phyloP scores from a whole-genome alignment of 768 basidiomycete species.

The Exidia glandulosa region DNA sequence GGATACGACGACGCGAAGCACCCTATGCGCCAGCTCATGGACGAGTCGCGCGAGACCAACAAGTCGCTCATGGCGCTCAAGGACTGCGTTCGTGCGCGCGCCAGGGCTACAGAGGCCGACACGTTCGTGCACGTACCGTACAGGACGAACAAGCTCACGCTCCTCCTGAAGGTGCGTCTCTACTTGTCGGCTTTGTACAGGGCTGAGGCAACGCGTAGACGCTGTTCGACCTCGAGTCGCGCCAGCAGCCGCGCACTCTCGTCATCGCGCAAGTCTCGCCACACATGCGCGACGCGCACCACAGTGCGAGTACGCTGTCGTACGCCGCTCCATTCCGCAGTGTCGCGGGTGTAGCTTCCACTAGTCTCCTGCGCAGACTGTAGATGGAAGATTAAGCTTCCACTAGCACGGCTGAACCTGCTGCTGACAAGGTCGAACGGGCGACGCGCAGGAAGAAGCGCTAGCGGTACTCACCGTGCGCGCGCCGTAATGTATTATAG shows the following conservation, averaged over 20 bases:
- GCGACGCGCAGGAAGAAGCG: too few relatives aligned
- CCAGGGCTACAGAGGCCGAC: conserved; percentile 24
- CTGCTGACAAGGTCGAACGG: too few relatives aligned
- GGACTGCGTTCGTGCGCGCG: conserved; percentile 27
- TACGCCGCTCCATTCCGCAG: conserved; percentile 26
- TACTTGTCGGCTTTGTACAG: not conserved
- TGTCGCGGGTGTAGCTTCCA: conserved; percentile 16
- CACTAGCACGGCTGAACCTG: too few relatives aligned
- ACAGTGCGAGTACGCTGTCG: conserved; percentile 23
- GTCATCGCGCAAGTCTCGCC: conserved; percentile 28
- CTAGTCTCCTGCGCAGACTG: too few relatives aligned
- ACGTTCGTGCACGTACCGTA: conserved; percentile 28
- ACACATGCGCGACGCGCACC: conserved; percentile 23
- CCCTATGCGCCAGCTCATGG: conserved; percentile 25
- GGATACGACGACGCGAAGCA: conserved; percentile 26
- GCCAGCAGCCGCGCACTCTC: conserved; percentile 19
- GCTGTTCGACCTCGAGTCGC: conserved; percentile 25
- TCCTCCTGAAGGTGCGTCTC: conserved; percentile 21
- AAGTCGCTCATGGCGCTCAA: conserved; percentile 26
- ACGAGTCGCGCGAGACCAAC: conserved; percentile 25
- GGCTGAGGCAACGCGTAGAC: conserved; percentile 11
- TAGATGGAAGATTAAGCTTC: too few relatives aligned
- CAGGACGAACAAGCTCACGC: conserved; percentile 24
- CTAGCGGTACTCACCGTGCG: too few relatives aligned
- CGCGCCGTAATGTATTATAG: too few relatives aligned